These are phyloP conservation scores for Crithidia bombi DNA, from an alignment of 208 protist genomes.

Conservation along the genomic window DNA sequence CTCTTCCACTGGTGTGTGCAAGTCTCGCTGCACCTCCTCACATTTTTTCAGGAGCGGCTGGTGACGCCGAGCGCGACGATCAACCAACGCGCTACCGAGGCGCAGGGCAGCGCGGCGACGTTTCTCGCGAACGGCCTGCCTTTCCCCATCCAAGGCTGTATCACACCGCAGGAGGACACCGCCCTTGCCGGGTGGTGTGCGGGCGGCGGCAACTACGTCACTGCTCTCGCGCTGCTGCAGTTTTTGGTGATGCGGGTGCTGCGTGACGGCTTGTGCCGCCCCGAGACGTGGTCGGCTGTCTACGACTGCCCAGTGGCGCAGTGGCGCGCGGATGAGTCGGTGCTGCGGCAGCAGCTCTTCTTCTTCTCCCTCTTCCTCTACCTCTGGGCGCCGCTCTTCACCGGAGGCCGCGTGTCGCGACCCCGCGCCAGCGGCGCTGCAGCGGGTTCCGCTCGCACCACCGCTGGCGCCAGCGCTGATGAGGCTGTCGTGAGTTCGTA, in stretches of 20 bases:
- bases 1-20: constrained; percentile 86
- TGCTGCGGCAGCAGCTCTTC: constrained; percentile 83
- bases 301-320: constrained; percentile 51
- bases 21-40: constrained; percentile 74
- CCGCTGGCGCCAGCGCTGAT: not conserved
- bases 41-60: constrained; percentile 81
- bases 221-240: constrained; percentile 70
- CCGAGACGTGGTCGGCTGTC: constrained; percentile 69
- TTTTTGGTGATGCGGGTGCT: constrained; percentile 78
- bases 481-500: constrained; percentile 19
- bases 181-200: constrained; percentile 54
- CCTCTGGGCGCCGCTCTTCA: constrained; percentile 84
- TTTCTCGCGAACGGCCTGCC: constrained; percentile 19
- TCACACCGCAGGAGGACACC: constrained; percentile 74
- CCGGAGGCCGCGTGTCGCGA: constrained; percentile 36
- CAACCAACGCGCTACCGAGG: constrained; percentile 57
- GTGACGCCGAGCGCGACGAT: constrained; percentile 68
- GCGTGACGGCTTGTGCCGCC: constrained; percentile 70
- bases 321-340: constrained; percentile 55
- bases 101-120: constrained; percentile 11
- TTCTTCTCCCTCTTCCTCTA: constrained; percentile 79
- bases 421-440: not conserved
- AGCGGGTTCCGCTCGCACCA: not conserved
- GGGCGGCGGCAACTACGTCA: constrained; percentile 82
- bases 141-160: constrained; percentile 50